Conservation (phyloP, 192 early-diverging fungal genomes). For the Entomortierella lignicola region DNA sequence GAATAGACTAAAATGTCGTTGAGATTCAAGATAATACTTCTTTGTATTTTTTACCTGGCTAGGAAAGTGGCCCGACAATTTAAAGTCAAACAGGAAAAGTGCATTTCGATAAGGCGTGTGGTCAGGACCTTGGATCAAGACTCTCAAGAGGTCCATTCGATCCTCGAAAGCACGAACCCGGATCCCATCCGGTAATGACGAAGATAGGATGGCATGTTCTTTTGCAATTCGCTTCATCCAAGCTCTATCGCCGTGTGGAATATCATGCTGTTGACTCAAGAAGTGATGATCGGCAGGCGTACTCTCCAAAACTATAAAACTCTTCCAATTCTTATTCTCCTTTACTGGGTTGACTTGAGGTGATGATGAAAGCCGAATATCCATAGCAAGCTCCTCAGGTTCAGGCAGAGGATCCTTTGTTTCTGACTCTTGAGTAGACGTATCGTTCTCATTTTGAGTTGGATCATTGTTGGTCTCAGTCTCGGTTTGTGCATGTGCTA, state of each 20-base stretch:
- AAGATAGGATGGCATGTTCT: constrained; percentile 58
- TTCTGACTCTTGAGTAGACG: not conserved
- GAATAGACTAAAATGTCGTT: too few species aligned
- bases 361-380: not conserved
- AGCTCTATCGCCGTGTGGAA: constrained; percentile 8
- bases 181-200: constrained; percentile 67
- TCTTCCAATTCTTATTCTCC: constrained; percentile 22
- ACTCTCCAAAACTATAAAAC: constrained; percentile 42
- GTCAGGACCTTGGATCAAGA: constrained; percentile 65
- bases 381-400: constrained; percentile 10
- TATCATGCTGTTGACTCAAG: constrained; percentile 9
- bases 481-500: not conserved
- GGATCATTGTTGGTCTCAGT: not conserved
- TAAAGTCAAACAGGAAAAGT: constrained; percentile 70
- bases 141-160: constrained; percentile 66
- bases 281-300: constrained; percentile 55
- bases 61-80: constrained; percentile 62
- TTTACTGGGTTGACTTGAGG: not conserved
- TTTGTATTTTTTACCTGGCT: too few species aligned
- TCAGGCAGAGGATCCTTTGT: constrained; percentile 22
- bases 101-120: constrained; percentile 70
- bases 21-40: too few species aligned
- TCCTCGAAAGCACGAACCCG: constrained; percentile 68
- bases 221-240: constrained; percentile 53
- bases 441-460: too few species aligned